Base-by-base conservation (phyloP, 2,329 filamentous ascomycete genomes). In the Myrmaecium sp. region DNA sequence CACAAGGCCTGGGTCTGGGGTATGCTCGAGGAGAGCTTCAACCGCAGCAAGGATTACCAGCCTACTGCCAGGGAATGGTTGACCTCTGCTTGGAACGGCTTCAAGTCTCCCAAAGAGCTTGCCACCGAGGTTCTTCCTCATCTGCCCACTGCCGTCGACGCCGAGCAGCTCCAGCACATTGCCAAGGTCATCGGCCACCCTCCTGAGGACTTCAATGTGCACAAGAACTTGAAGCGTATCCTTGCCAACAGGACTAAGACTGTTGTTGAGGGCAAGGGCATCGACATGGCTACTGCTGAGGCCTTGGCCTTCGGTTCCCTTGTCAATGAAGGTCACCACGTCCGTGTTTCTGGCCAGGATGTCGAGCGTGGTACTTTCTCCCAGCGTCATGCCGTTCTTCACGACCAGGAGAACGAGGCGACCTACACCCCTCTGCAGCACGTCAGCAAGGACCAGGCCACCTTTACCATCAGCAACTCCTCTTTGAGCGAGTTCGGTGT, bases 1-100 rank as follows among this genome's bases (percentile, higher is more conserved):
- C 89, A 98, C 67, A 93, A 92, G 68, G 80, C 91, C 54, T 98
- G 89, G 89, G 89, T 95, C 33, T 98, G 86, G 89, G 80, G 80
- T 35, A 95, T 95, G 84, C 67, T 98, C 31, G 86, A 93, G 48
- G 86, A 95, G 55, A 94, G 83, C 60, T 98, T 95, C 56, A 68
- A 82, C 44, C 83, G 86, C 57, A 93, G 84, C 57, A 95, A 91
- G 59, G 86, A 98, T 46, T 98, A 98, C 58, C 78, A 86, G 54
- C 82, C 89, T 23, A 91, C 80, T 21, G 80, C 84, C 38, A 92
- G 93, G 61, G 89, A 98, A 58, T 98, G 89, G 89, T 74, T 93
- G 41, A 95, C 89, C 6, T 94, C 84, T 27, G 86, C 89, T 30
- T 98, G 89, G 89, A 92, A 98, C 60, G 86, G 86, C 35, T 95